Percentiles rank a stretch among this genome's conserved stretches.
Evolutionary conservation across 495 filamentous ascomycete genomes (phyloP).

Genomic region (Penicillium subrubescens): DNA sequence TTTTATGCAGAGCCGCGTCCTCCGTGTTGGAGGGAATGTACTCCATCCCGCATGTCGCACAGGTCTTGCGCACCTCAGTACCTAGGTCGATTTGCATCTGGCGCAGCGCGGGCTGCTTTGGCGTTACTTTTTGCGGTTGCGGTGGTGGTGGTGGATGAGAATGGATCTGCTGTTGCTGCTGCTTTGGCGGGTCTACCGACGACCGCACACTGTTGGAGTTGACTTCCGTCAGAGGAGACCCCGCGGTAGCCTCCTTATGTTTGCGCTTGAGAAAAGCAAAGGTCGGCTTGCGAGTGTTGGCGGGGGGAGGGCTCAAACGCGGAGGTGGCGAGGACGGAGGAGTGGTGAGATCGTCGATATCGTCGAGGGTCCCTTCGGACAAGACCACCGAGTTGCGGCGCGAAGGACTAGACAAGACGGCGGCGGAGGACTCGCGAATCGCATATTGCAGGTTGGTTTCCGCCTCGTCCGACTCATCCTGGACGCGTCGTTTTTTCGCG

Average conservation of each 20-base stretch:
- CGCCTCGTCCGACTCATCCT: conserved; percentile 48
- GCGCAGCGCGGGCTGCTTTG: conserved; percentile 46
- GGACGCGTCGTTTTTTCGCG: conserved; percentile 52
- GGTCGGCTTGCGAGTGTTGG: conserved; percentile 55
- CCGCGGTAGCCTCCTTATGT: conserved; percentile 40
- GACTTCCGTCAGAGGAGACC: conserved; percentile 51
- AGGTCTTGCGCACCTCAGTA: conserved; percentile 59
- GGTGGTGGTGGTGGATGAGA: neutral
- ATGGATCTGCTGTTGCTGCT: conserved; percentile 11
- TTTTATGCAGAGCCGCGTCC: conserved; percentile 65
- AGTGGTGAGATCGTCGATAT: conserved; percentile 48
- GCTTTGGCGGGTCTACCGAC: conserved; percentile 42
- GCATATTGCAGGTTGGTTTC: conserved; percentile 51
- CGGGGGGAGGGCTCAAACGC: conserved; percentile 57
- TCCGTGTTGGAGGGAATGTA: conserved; percentile 68
- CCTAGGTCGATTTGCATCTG: conserved; percentile 73
- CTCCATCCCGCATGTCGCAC: conserved; percentile 68
- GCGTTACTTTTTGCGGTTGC: conserved; percentile 19
- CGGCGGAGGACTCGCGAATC: conserved; percentile 53
- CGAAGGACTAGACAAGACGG: conserved; percentile 51
- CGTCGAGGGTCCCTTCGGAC: conserved; percentile 50
- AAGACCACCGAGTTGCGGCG: conserved; percentile 49
- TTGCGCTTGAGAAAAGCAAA: conserved; percentile 59
- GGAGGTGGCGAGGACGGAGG: conserved; percentile 57
- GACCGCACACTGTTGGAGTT: conserved; percentile 54